phyloP scores from a whole-genome alignment of 2,329 filamentous ascomycete genomes.

The Colletotrichum liaoningense region DNA sequence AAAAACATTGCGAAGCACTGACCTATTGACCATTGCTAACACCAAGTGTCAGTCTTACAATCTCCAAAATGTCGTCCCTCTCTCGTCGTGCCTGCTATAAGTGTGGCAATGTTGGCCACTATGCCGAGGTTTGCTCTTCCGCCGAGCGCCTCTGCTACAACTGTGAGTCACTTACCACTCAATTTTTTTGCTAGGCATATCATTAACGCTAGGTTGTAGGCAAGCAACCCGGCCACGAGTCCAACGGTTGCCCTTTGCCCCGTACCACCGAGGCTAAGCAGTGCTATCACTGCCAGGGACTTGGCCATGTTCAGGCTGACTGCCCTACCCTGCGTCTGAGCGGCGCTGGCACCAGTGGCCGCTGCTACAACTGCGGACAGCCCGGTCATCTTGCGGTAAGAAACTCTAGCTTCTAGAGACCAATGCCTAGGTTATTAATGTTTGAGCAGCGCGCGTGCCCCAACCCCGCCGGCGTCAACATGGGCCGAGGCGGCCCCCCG shows the following conservation, averaged over 20 bases:
- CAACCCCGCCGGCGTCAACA: conserved; percentile 71
- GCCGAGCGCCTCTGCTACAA: conserved; percentile 99
- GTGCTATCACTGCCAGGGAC: conserved; percentile 99
- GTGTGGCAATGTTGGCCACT: conserved; percentile 85
- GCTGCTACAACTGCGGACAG: conserved; percentile 97
- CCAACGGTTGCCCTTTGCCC: conserved; percentile 95
- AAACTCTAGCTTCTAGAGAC: conserved; percentile 36
- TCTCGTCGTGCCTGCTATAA: conserved; percentile 88
- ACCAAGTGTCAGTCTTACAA: conserved; percentile 11
- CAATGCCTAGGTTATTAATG: conserved; percentile 11
- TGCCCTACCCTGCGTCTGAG: conserved; percentile 96
- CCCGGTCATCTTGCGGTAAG: conserved; percentile 90
- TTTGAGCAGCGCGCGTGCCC: conserved; percentile 79
- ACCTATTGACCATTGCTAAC: conserved; percentile 39
- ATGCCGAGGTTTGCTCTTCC: conserved; percentile 93
- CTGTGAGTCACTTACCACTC: conserved; percentile 71
- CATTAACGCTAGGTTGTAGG: conserved; percentile 53
- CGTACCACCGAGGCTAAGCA: conserved; percentile 99
- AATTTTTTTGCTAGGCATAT: neutral
- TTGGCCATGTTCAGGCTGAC: conserved; percentile 98
- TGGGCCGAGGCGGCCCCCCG: conserved; percentile 74
- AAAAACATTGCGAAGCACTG: neutral
- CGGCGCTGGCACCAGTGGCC: conserved; percentile 82
- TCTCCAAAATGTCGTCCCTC: conserved; percentile 77
- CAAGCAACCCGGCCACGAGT: conserved; percentile 95